Base-by-base conservation (phyloP, 176 grass and related monocot genomes). In the Cenchrus fungigraminus region DNA sequence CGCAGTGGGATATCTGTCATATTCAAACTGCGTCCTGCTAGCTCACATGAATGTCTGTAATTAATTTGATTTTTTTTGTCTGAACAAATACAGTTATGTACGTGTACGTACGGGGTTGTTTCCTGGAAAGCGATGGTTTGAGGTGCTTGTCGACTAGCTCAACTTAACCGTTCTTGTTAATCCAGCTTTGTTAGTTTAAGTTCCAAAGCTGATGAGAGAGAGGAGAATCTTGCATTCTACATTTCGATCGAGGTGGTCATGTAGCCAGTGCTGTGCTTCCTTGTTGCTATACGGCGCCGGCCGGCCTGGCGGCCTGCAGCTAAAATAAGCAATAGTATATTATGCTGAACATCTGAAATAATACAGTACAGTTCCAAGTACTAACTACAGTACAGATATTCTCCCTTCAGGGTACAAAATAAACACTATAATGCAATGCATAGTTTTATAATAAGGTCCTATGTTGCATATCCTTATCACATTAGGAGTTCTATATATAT, bases 261-360 rank as follows among this genome's bases (percentile, higher is more conserved):
- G 50, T 51, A 82, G 61, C 70, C 29, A 58, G 10, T 58, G 68
- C 78, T 54, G 64, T 52, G 19, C 19, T 40, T 55, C 12, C 22
- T 81, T 74, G 59, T 81, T 74, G 70, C 46, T 81, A 60, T 82
- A 60, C 51, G 85, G 51, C 65, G 79, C 79, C 79, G 65, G 29
- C 29, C 31, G 0, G 37, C 37, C 37, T 40, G 37, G 37, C 37
- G 37, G 37, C 37, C 37, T 40, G 76, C 44, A 28, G 16, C 69
- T 81, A 73, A 62, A 61, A 63, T 34, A 49, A 80, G n/a, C 32
- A 78, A 55, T 40, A 19, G 16, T 52, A 40, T 40, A 40, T 40
- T 37, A 29, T 1, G 13, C 57, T 62, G 20, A 20, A 15, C 53
- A 80, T 63, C 54, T 61, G 72, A 77, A 88, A 37, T 2, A 67